phyloP scores from a whole-genome alignment of 2,329 filamentous ascomycete genomes.

The Colletotrichum sojae region DNA sequence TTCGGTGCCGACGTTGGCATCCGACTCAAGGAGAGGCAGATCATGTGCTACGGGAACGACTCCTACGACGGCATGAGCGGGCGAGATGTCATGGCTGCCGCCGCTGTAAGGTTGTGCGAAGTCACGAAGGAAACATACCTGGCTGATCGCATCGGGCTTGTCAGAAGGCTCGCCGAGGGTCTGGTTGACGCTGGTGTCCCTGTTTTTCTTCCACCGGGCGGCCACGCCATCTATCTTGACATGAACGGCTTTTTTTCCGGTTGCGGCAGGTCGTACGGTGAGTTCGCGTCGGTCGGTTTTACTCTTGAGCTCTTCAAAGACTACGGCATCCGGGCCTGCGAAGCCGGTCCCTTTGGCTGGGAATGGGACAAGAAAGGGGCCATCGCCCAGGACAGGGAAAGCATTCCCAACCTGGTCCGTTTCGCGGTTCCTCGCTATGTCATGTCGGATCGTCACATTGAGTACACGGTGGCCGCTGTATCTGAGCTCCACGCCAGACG shows the following conservation, averaged over 20 bases:
- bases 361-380: neutral
- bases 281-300: constrained; percentile 3
- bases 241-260: constrained; percentile 5
- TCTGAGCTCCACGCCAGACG: neutral
- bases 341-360: neutral
- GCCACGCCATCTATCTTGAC: neutral
- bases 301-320: neutral
- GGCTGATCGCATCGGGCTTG: neutral
- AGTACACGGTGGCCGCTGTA: constrained; percentile 1
- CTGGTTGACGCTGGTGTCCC: neutral
- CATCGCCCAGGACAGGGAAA: constrained; percentile 5
- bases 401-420: neutral
- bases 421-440: constrained; percentile 2
- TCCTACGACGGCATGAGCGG: constrained; percentile 4
- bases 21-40: neutral
- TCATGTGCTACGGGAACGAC: neutral
- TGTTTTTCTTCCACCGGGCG: neutral
- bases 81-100: constrained; percentile 1
- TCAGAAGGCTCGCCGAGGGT: neutral
- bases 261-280: neutral
- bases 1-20: neutral
- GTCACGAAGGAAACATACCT: neutral
- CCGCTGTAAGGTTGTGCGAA: neutral
- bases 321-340: neutral
- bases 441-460: constrained; percentile 11